Base-by-base conservation (phyloP, 176 grass and related monocot species). In the Aegilops sharonensis region DNA sequence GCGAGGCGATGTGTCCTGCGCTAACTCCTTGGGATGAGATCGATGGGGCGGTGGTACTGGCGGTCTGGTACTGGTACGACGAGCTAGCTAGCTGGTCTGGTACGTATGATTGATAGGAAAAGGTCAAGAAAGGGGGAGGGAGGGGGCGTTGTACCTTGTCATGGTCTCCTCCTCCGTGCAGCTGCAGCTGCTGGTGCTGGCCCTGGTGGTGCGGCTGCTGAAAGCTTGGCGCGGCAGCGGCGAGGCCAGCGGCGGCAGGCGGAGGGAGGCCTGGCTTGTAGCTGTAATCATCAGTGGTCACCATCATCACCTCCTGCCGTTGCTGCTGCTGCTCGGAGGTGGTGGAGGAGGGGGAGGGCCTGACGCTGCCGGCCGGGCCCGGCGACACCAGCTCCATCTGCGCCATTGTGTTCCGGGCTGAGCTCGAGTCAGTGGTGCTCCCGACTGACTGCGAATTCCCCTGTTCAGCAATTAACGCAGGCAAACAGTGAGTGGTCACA, bases 401-500 rank as follows among this genome's bases (percentile, higher is more conserved):
- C 71, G 92, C 89, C 82, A 84, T 83, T 88, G 92, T 93, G 83
- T 93, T 89, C 83, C 91, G 92, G 34, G 89, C 97, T 93, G 94
- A 99, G 77, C 92, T 88, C 81, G 90, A 99, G 88, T 94, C 97
- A 89, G 87, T 89, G 86, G 92, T 94, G 88, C 92, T 99, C 79
- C 81, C 91, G 68, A 92, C 88, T 79, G 93, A 92, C 84, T 92
- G 90, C 64, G 88, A 95, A 90, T 87, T 92, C 87, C 89, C 92
- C 94, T 94, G 90, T 87, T 93, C 88, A 88, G 42, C 77, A 62
- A 92, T 87, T 64, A 93, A 90, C 87, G 21, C 73, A 76, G 35
- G 24, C 68, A 85, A 85, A 88, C 40, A 91, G 85, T 77, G 30
- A 88, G 62, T 77, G 63, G 88, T 69, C 85, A 84, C 72, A 11